Conservation (phyloP, 768 basidiomycete genomes). For the Agaricus sinodeliciosus region DNA sequence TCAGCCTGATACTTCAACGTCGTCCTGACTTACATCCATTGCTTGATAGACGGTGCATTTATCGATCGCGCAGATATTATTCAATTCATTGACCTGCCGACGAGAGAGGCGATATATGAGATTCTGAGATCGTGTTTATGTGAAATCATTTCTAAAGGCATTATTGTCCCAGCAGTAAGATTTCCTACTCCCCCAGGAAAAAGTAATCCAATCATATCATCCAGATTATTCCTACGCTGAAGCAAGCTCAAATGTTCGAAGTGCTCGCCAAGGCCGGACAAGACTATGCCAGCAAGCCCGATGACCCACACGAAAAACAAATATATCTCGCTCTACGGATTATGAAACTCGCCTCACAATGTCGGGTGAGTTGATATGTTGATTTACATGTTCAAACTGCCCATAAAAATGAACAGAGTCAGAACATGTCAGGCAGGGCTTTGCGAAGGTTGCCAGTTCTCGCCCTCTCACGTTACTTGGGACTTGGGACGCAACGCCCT, state of each 20-base stretch:
- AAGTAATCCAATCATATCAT: slow-evolving; percentile 5
- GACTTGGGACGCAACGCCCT: slow-evolving; percentile 29
- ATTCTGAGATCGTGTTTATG: slow-evolving; percentile 77
- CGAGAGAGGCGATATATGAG: slow-evolving; percentile 88
- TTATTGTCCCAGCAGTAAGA: slow-evolving; percentile 60
- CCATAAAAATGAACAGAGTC: slow-evolving; percentile 32
- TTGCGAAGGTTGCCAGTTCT: slow-evolving; percentile 92
- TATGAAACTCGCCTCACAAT: slow-evolving; percentile 63
- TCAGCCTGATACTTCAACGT: background rate
- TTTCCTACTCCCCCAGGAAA: background rate
- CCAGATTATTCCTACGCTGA: slow-evolving; percentile 57
- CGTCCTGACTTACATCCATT: background rate
- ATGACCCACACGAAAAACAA: slow-evolving; percentile 39
- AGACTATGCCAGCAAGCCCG: slow-evolving; percentile 6
- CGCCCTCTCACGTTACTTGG: slow-evolving; percentile 80
- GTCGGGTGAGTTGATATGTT: slow-evolving; percentile 53
- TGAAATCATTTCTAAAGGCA: slow-evolving; percentile 71
- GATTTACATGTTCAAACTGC: background rate
- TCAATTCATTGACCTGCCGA: slow-evolving; percentile 89
- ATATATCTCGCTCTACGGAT: slow-evolving; percentile 53
- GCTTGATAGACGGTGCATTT: slow-evolving; percentile 78
- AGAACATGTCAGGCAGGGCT: slow-evolving; percentile 89
- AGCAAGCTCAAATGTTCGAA: slow-evolving; percentile 55
- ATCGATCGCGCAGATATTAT: slow-evolving; percentile 96
- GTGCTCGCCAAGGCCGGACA: slow-evolving; percentile 26